These are phyloP conservation scores for Ramularia collo-cygni DNA, from an alignment of 2,329 filamentous ascomycete species.

Conservation along the genomic window DNA sequence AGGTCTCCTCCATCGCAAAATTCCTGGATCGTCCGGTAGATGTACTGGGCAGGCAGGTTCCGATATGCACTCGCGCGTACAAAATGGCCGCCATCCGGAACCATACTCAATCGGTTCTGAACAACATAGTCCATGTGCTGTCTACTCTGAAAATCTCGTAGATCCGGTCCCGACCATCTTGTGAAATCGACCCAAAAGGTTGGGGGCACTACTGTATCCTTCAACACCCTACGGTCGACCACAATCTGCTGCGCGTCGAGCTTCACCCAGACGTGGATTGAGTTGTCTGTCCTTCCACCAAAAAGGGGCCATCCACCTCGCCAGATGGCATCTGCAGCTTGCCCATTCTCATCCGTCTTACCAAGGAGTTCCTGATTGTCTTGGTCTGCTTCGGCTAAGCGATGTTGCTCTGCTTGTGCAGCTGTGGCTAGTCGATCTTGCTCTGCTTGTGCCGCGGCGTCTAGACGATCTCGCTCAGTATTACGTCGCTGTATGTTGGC, in stretches of 20 bases:
- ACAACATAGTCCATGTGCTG: slow-evolving; percentile 2
- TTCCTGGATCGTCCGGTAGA: slow-evolving; percentile 1
- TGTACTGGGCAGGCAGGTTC: neutral
- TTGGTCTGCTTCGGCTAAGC: too few species aligned
- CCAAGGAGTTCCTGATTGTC: too few species aligned
- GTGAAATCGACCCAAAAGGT: slow-evolving; percentile 3
- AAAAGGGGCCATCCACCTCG: neutral
- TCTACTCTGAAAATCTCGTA: neutral
- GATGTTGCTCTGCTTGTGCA: too few species aligned
- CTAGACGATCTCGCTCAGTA: too few species aligned
- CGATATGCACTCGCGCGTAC: neutral
- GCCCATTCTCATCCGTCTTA: too few species aligned
- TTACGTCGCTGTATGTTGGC: too few species aligned
- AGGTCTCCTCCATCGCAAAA: slow-evolving; percentile 2
- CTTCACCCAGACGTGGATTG: neutral
- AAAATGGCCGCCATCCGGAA: slow-evolving; percentile 1
- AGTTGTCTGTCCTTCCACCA: neutral
- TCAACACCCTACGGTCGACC: neutral
- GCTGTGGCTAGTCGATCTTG: too few species aligned
- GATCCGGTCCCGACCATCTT: slow-evolving; percentile 2
- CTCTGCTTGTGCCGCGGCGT: too few species aligned
- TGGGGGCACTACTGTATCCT: neutral
- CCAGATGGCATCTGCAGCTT: neutral
- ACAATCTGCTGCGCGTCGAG: neutral
- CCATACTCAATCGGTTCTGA: neutral